Conservation (phyloP, 768 basidiomycete species). For the Daedaleopsis nitida region DNA sequence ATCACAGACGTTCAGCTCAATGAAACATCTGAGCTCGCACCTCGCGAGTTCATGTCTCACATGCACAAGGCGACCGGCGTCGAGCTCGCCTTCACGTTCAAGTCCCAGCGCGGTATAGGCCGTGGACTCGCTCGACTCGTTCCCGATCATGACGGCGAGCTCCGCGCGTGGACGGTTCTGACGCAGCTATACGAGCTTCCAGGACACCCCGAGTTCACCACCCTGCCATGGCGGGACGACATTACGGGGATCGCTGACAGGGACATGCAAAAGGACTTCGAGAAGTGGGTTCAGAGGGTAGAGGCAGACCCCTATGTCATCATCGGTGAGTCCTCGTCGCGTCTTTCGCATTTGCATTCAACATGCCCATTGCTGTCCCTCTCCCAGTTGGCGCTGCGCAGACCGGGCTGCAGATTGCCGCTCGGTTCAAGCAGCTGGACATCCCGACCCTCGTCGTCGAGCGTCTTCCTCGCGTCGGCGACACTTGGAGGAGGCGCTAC, state of each 20-base stretch:
- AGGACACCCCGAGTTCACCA: conserved; percentile 35
- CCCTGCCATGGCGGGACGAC: conserved; percentile 7
- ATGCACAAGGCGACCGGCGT: conserved; percentile 13
- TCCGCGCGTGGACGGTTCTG: conserved; percentile 37
- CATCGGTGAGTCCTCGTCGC: conserved; percentile 33
- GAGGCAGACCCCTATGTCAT: conserved; percentile 43
- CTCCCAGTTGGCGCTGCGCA: conserved; percentile 45
- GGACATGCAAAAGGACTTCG: conserved; percentile 32
- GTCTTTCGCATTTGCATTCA: not conserved
- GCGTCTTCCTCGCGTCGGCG: conserved; percentile 36
- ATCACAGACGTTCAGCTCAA: conserved; percentile 23
- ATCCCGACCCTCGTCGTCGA: conserved; percentile 43
- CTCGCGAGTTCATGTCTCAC: not conserved
- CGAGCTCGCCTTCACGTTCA: conserved; percentile 37
- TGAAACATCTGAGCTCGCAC: conserved; percentile 8
- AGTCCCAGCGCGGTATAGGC: conserved; percentile 34
- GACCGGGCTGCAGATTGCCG: conserved; percentile 43
- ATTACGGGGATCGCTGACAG: conserved; percentile 8
- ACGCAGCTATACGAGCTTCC: conserved; percentile 28
- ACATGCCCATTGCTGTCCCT: too few species aligned
- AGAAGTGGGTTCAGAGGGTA: conserved; percentile 36
- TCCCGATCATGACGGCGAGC: conserved; percentile 23
- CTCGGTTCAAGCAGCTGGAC: conserved; percentile 44
- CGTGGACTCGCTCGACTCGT: conserved; percentile 38
- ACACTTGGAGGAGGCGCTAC: conserved; percentile 47